phyloP scores from a whole-genome alignment of 306 rosid genomes.

The Acacia acuminata region DNA sequence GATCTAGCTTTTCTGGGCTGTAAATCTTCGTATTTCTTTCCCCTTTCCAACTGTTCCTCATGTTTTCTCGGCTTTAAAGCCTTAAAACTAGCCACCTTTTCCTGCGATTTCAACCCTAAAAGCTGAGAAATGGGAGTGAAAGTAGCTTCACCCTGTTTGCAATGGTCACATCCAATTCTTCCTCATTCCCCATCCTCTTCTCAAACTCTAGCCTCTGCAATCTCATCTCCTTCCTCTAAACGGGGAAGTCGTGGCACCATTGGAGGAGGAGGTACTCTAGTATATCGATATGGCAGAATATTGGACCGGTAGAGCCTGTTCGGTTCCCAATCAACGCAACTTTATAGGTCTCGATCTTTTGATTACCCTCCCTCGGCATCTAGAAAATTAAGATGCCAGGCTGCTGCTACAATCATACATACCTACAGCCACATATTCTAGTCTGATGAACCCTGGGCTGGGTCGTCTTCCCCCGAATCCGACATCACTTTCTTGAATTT shows the following conservation, averaged over 20 bases:
- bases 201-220: constrained; percentile 57
- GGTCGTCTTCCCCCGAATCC: too few relatives aligned
- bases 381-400: constrained; percentile 35
- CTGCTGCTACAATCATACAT: too few relatives aligned
- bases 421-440: too few relatives aligned
- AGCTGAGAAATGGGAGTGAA: constrained; percentile 51
- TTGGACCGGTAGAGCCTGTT: constrained; percentile 48
- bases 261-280: constrained; percentile 34
- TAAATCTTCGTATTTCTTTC: constrained; percentile 5
- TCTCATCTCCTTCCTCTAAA: constrained; percentile 54
- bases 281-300: constrained; percentile 38
- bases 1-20: neutral
- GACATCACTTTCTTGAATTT: too few relatives aligned
- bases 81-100: neutral
- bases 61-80: neutral
- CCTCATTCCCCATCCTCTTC: constrained; percentile 64
- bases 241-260: constrained; percentile 39
- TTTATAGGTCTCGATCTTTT: constrained; percentile 49
- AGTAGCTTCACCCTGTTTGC: constrained; percentile 59
- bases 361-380: constrained; percentile 22
- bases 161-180: constrained; percentile 60
- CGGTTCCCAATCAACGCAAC: constrained; percentile 34
- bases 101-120: neutral
- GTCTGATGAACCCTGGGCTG: too few relatives aligned
- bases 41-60: neutral